phyloP scores from a whole-genome alignment of 2,329 filamentous ascomycete genomes.

The Hypoxylon sp. region DNA sequence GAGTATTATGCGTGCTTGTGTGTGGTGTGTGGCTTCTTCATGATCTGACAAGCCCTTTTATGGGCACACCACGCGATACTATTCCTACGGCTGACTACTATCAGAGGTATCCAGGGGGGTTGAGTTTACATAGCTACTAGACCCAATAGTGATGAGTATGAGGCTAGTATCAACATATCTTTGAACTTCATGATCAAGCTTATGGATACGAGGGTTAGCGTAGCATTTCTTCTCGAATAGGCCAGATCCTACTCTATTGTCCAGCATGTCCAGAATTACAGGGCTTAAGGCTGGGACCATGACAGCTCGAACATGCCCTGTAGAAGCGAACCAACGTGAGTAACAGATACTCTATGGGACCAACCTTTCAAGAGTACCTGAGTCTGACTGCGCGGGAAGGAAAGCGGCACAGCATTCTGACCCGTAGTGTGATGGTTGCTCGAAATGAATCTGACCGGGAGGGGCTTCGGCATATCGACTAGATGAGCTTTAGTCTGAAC shows the following conservation, averaged over 20 bases:
- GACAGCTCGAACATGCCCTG: slow-evolving; percentile 5
- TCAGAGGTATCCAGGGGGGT: slow-evolving; percentile 11
- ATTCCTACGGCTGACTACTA: slow-evolving; percentile 26
- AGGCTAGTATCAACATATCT: slow-evolving; percentile 27
- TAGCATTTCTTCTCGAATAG: slow-evolving; percentile 20
- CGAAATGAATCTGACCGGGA: slow-evolving; percentile 24
- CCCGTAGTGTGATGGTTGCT: slow-evolving; percentile 26
- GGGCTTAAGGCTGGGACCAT: slow-evolving; percentile 14
- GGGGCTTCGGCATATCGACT: slow-evolving; percentile 26
- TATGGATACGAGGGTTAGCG: slow-evolving; percentile 21
- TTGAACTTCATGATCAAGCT: slow-evolving; percentile 32
- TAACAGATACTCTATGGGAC: slow-evolving; percentile 6
- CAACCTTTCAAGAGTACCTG: slow-evolving; percentile 16
- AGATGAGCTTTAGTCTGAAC: slow-evolving; percentile 19
- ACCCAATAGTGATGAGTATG: slow-evolving; percentile 23
- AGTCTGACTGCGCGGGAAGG: slow-evolving; percentile 10
- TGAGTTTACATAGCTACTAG: slow-evolving; percentile 13
- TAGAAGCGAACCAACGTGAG: slow-evolving; percentile 12
- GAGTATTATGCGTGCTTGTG: slow-evolving; percentile 37
- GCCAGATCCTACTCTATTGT: slow-evolving; percentile 15
- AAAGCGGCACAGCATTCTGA: slow-evolving; percentile 37
- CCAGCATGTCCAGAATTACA: slow-evolving; percentile 17
- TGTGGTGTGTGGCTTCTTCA: slow-evolving; percentile 32
- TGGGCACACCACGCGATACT: slow-evolving; percentile 26
- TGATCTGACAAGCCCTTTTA: slow-evolving; percentile 41